Evolutionary conservation across 768 basidiomycete species (phyloP).

Genomic region (Boletus reticuloceps): DNA sequence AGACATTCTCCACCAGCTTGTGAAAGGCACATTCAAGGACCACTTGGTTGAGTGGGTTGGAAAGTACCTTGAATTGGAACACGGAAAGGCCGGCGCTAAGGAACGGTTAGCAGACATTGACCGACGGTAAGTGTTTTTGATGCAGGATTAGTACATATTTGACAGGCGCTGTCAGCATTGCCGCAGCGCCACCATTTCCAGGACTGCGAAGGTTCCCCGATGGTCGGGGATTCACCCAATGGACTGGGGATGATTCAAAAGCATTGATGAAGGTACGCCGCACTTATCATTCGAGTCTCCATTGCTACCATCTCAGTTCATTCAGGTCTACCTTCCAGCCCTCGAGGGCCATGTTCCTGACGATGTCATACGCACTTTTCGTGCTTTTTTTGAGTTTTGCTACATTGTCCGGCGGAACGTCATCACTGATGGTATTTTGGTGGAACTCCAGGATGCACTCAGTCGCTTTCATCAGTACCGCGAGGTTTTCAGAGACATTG

Average conservation of each 20-base stretch:
- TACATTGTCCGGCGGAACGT: too few species aligned
- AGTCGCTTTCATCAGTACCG: too few species aligned
- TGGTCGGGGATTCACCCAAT: conserved; percentile 34
- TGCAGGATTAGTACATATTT: not conserved
- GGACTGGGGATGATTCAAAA: conserved; percentile 23
- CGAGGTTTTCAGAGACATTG: too few species aligned
- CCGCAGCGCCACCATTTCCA: conserved; percentile 25
- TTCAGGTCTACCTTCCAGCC: too few species aligned
- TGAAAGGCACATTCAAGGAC: conserved; percentile 5
- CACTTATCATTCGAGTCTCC: too few species aligned
- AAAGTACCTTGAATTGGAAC: not conserved
- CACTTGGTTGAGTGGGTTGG: conserved; percentile 6
- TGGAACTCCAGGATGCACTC: too few species aligned
- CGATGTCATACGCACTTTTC: too few species aligned
- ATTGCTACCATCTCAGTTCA: too few species aligned
- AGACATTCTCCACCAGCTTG: conserved; percentile 2
- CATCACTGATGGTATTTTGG: too few species aligned
- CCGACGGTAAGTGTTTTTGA: conserved; percentile 10
- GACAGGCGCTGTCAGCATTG: conserved; percentile 19
- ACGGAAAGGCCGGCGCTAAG: not conserved
- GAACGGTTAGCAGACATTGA: conserved; percentile 33
- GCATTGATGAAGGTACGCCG: too few species aligned
- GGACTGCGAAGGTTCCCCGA: conserved; percentile 30
- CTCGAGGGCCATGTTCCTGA: too few species aligned
- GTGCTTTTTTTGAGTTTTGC: too few species aligned